A percentile compares a stretch with the other conserved stretches of the same genome.
Conservation (phyloP, 73 alveolate species). For the Diophrys sp. region DNA sequence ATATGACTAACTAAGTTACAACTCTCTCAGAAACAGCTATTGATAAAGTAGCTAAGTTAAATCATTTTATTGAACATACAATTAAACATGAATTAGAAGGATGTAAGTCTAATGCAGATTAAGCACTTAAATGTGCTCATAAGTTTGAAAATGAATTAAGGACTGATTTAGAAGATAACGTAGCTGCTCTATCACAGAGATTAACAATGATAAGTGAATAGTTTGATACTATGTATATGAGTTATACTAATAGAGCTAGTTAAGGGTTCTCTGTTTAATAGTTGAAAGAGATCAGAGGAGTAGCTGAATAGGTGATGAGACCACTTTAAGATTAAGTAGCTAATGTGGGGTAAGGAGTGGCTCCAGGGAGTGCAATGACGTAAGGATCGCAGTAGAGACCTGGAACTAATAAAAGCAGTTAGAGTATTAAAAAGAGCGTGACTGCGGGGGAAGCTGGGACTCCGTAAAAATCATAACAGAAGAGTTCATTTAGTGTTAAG, state of each 20-base stretch:
- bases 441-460: too few relatives aligned
- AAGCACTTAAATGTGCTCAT: background rate
- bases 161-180: background rate
- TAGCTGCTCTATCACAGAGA: background rate
- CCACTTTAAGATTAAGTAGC: too few relatives aligned
- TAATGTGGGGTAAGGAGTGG: too few relatives aligned
- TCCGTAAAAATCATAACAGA: too few relatives aligned
- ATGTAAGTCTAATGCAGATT: background rate
- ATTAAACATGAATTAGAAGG: background rate
- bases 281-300: background rate
- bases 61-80: background rate
- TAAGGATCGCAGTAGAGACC: too few relatives aligned
- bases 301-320: too few relatives aligned
- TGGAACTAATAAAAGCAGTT: too few relatives aligned
- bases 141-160: background rate
- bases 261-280: background rate
- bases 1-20: background rate
- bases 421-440: too few relatives aligned
- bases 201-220: background rate
- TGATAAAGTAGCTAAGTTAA: background rate
- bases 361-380: too few relatives aligned
- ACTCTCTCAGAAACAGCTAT: background rate
- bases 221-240: background rate
- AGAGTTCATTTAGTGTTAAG: too few relatives aligned
- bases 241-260: background rate